phyloP scores from a whole-genome alignment of 495 filamentous ascomycete genomes.

The Xylaria cubensis region DNA sequence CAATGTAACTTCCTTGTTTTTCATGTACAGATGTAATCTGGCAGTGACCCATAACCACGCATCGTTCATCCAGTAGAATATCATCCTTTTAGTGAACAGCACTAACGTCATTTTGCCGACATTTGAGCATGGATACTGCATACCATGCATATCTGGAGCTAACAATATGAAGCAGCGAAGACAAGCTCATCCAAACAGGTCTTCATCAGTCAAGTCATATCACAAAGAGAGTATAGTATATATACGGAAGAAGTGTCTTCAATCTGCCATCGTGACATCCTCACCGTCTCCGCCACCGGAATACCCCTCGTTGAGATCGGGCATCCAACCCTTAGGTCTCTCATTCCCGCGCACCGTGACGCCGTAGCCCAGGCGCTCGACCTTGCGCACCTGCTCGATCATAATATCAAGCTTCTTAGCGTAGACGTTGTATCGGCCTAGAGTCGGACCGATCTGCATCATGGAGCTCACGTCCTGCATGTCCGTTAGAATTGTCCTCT shows the following conservation, averaged over 20 bases:
- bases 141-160: neutral
- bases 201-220: neutral
- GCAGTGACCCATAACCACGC: neutral
- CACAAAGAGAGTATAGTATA: neutral
- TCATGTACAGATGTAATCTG: neutral
- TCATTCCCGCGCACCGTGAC: conserved; percentile 85
- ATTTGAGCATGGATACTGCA: neutral
- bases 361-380: conserved; percentile 87
- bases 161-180: neutral
- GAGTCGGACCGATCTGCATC: conserved; percentile 74
- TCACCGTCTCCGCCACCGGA: conserved; percentile 30
- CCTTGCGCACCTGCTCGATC: conserved; percentile 88
- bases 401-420: conserved; percentile 87
- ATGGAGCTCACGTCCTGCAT: conserved; percentile 72
- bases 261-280: conserved; percentile 35
- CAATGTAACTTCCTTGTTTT: neutral
- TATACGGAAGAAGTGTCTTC: neutral
- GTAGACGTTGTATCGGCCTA: conserved; percentile 48
- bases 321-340: conserved; percentile 90
- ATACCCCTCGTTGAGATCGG: conserved; percentile 65
- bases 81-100: neutral
- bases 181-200: neutral
- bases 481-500: conserved; percentile 72
- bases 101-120: conserved; percentile 1
- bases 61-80: neutral